Conservation (phyloP, 257 asterid species). For the Penstemon davidsonii region DNA sequence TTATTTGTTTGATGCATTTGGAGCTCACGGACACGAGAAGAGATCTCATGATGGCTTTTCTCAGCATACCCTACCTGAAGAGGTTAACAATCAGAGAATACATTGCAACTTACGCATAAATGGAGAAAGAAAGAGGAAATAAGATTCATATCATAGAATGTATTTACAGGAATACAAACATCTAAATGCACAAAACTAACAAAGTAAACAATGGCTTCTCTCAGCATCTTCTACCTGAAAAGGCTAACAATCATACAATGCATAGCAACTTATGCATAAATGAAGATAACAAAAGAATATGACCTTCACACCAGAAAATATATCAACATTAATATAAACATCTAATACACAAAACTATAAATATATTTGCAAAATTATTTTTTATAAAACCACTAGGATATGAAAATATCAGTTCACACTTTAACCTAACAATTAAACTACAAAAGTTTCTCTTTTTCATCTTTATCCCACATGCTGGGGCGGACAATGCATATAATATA, state of each 20-base stretch:
- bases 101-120: constrained; percentile 10
- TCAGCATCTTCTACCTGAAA: constrained; percentile 66
- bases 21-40: constrained; percentile 56
- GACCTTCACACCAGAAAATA: constrained; percentile 15
- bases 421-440: constrained; percentile 19
- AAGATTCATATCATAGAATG: constrained; percentile 14
- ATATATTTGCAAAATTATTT: constrained; percentile 15
- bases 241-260: constrained; percentile 12
- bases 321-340: constrained; percentile 12
- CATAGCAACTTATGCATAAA: constrained; percentile 9
- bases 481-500: background rate
- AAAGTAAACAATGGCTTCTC: constrained; percentile 11
- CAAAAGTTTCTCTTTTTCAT: constrained; percentile 15
- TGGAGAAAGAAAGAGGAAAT: constrained; percentile 13
- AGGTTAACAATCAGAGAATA: constrained; percentile 10
- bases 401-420: constrained; percentile 1
- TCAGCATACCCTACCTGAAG: constrained; percentile 65
- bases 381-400: background rate
- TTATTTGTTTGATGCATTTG: constrained; percentile 64
- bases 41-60: constrained; percentile 39
- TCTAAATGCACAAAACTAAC: constrained; percentile 4
- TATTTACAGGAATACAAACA: constrained; percentile 12
- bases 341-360: constrained; percentile 11
- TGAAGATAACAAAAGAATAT: constrained; percentile 16
- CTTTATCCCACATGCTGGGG: constrained; percentile 12